These are phyloP conservation scores for Didymella pomorum DNA, from an alignment of 2,329 filamentous ascomycete genomes.

Conservation along the genomic window DNA sequence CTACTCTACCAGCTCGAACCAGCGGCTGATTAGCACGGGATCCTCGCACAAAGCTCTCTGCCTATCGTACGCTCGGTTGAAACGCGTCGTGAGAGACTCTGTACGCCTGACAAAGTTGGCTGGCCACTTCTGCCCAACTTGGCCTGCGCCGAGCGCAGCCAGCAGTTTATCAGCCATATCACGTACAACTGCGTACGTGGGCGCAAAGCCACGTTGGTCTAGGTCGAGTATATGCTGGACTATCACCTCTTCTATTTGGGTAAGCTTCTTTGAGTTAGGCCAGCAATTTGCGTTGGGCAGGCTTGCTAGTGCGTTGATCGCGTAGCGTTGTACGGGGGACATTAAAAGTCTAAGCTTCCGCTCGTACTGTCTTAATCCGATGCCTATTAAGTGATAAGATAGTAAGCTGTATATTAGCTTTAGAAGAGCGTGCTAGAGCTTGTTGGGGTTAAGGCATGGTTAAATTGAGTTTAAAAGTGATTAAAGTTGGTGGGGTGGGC, in stretches of 20 bases:
- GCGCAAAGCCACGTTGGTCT: neutral
- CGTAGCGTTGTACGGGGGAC: neutral
- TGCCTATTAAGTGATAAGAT: neutral
- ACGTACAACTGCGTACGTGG: neutral
- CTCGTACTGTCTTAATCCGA: neutral
- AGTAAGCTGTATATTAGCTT: neutral
- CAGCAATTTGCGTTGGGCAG: neutral
- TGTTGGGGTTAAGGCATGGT: neutral
- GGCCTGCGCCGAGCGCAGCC: neutral
- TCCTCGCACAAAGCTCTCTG: too few species aligned
- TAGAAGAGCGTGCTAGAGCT: neutral
- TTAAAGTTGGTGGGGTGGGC: neutral
- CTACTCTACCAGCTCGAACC: neutral
- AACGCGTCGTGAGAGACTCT: too few species aligned
- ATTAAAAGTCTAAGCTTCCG: neutral
- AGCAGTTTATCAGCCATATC: constrained; percentile 4
- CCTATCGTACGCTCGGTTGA: too few species aligned
- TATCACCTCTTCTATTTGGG: neutral
- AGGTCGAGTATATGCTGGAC: neutral
- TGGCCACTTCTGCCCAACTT: too few species aligned
- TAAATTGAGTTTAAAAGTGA: neutral
- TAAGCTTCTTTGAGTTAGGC: too few species aligned
- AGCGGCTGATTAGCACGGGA: too few species aligned
- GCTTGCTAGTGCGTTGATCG: neutral
- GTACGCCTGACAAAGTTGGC: too few species aligned